Percentiles rank a stretch among this genome's conserved stretches.
phyloP scores from a whole-genome alignment of 768 basidiomycete genomes.

The Glaciozyma martinii region DNA sequence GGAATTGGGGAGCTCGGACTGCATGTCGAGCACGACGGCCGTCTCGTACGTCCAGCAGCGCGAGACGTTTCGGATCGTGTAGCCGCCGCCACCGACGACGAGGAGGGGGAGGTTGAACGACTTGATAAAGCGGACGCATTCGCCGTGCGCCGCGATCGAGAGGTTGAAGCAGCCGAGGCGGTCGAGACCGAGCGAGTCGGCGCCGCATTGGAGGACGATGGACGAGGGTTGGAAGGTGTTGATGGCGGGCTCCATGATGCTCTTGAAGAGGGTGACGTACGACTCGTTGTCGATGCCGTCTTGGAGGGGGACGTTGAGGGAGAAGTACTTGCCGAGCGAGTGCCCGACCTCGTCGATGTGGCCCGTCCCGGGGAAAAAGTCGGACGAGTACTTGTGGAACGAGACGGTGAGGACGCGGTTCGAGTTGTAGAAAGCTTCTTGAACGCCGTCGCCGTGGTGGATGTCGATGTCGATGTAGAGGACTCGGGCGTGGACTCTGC shows the following conservation, averaged over 20 bases:
- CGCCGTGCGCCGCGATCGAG: conserved; percentile 92
- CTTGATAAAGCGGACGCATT: conserved; percentile 94
- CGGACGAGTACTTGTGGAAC: conserved; percentile 90
- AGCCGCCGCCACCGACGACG: conserved; percentile 89
- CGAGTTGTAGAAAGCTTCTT: conserved; percentile 93
- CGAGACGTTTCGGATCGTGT: conserved; percentile 92
- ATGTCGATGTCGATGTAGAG: conserved; percentile 99
- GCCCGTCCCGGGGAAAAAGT: conserved; percentile 97
- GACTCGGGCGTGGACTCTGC: conserved; percentile 82
- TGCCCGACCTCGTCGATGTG: conserved; percentile 86
- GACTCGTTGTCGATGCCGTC: conserved; percentile 97
- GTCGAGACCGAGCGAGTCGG: conserved; percentile 90
- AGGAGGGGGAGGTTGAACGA: conserved; percentile 83
- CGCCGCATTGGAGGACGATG: conserved; percentile 94
- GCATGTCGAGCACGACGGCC: conserved; percentile 71
- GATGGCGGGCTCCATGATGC: conserved; percentile 89
- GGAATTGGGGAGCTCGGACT: conserved; percentile 63
- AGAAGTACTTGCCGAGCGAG: conserved; percentile 80
- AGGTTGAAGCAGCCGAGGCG: conserved; percentile 94
- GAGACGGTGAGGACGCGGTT: conserved; percentile 99
- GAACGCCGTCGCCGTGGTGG: conserved; percentile 93
- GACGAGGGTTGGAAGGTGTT: conserved; percentile 74
- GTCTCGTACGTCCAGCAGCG: conserved; percentile 99
- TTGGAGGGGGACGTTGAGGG: conserved; percentile 84
- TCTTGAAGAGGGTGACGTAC: conserved; percentile 91